Evolutionary conservation across 2,329 filamentous ascomycete genomes (phyloP).

Genomic region (Cercospora sojina): DNA sequence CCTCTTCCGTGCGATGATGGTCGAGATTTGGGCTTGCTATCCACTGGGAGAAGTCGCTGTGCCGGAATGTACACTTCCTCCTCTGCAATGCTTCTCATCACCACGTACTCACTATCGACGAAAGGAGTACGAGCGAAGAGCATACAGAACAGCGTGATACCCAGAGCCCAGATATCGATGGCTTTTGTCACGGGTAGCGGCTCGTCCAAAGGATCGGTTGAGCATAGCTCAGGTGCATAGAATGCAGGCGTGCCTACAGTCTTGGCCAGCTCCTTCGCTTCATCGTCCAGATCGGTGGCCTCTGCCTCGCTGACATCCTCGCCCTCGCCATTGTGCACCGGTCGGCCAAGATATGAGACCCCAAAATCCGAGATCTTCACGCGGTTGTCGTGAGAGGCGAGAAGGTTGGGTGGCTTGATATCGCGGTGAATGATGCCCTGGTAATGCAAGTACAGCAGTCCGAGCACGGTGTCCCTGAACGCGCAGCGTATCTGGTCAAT

Average conservation of each 20-base stretch:
- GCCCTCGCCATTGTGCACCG: slow-evolving; percentile 63
- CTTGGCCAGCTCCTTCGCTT: slow-evolving; percentile 94
- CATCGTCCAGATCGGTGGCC: slow-evolving; percentile 75
- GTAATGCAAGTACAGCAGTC: slow-evolving; percentile 78
- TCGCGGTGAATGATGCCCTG: slow-evolving; percentile 54
- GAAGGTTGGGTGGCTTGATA: slow-evolving; percentile 70
- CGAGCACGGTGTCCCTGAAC: slow-evolving; percentile 89
- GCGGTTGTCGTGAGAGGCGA: slow-evolving; percentile 79
- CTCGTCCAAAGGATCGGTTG: slow-evolving; percentile 68
- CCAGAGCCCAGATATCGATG: slow-evolving; percentile 96
- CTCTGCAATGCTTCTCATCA: slow-evolving; percentile 88
- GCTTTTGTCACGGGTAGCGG: slow-evolving; percentile 80
- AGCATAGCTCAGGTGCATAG: slow-evolving; percentile 94
- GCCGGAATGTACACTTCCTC: slow-evolving; percentile 88
- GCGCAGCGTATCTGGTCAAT: slow-evolving; percentile 76
- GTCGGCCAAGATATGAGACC: slow-evolving; percentile 92
- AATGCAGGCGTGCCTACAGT: slow-evolving; percentile 97
- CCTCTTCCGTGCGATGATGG: slow-evolving; percentile 49
- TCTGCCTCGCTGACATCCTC: slow-evolving; percentile 73
- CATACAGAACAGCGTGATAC: slow-evolving; percentile 93
- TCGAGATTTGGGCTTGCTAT: slow-evolving; percentile 47
- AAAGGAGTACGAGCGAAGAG: slow-evolving; percentile 94
- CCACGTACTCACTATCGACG: slow-evolving; percentile 84
- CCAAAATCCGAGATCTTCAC: slow-evolving; percentile 99
- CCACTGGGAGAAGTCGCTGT: slow-evolving; percentile 73